phyloP scores from a whole-genome alignment of 176 grass and related monocot genomes.

The Guadua angustifolia region DNA sequence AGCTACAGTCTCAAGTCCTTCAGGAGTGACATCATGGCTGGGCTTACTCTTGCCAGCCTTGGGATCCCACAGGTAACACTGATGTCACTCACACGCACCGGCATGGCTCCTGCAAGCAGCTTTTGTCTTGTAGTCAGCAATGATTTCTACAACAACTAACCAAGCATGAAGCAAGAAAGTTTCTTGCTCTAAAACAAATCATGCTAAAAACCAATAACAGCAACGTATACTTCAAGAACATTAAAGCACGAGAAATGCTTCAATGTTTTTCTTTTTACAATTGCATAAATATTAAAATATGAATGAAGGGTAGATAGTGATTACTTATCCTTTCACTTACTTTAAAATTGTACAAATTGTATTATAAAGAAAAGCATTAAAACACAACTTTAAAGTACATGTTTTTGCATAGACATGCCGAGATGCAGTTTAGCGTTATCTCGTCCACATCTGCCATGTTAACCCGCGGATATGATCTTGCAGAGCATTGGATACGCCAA shows the following conservation, averaged over 20 bases:
- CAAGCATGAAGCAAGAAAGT: not conserved
- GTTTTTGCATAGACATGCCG: constrained; percentile 3
- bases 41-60: constrained; percentile 91
- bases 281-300: too few relatives aligned
- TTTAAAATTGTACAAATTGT: too few relatives aligned
- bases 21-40: constrained; percentile 83
- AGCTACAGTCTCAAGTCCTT: constrained; percentile 75
- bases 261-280: too few relatives aligned
- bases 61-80: constrained; percentile 80
- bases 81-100: too few relatives aligned
- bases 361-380: too few relatives aligned
- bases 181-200: not conserved
- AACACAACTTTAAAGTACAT: too few relatives aligned
- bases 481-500: constrained; percentile 99
- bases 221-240: constrained; percentile 3
- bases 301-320: too few relatives aligned
- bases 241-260: too few relatives aligned
- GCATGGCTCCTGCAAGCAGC: not conserved
- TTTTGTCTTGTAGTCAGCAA: not conserved
- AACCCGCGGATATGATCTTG: constrained; percentile 30
- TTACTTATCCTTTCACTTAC: too few relatives aligned
- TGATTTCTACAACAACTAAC: constrained; percentile 3
- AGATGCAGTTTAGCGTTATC: not conserved
- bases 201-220: not conserved
- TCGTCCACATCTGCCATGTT: not conserved